A percentile compares a stretch with the other conserved stretches of the same genome.
phyloP scores from a whole-genome alignment of 768 basidiomycete genomes.

The Russula sp. region DNA sequence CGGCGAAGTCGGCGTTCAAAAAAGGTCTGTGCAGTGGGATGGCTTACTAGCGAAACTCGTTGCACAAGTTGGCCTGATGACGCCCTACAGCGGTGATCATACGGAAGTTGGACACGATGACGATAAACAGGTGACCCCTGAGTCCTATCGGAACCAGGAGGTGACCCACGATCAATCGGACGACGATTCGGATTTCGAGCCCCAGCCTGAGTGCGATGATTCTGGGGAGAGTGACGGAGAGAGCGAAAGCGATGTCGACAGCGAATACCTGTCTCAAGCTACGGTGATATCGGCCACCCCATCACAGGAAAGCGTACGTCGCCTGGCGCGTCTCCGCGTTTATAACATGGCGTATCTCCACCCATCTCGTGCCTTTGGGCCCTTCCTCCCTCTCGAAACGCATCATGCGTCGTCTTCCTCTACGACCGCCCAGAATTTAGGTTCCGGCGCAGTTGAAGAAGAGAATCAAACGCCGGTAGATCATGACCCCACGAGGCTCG shows the following conservation, averaged over 20 bases:
- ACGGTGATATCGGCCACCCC: background rate
- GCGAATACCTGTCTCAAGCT: conserved; percentile 7
- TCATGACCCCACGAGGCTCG: background rate
- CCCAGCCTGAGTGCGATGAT: background rate
- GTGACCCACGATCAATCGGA: background rate
- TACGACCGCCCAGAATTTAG: background rate
- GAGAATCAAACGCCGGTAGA: background rate
- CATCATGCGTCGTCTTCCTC: background rate
- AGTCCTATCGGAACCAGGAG: background rate
- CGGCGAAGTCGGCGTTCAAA: conserved; percentile 30
- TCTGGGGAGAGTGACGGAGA: conserved; percentile 9
- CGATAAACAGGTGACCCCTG: background rate
- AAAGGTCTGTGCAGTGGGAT: conserved; percentile 34
- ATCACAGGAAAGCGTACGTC: conserved; percentile 32
- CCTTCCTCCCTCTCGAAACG: conserved; percentile 36
- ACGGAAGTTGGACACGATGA: background rate
- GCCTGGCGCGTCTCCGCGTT: conserved; percentile 38
- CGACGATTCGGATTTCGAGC: conserved; percentile 11
- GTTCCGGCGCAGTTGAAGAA: background rate
- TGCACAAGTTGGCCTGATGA: conserved; percentile 45
- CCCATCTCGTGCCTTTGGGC: conserved; percentile 39
- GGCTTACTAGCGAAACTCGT: conserved; percentile 42
- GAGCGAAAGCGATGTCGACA: conserved; percentile 14
- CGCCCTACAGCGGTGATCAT: background rate
- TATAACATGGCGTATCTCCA: conserved; percentile 41